These are phyloP conservation scores for Hymenoscyphus fructigenus DNA, from an alignment of 2,329 filamentous ascomycete species.

Conservation along the genomic window DNA sequence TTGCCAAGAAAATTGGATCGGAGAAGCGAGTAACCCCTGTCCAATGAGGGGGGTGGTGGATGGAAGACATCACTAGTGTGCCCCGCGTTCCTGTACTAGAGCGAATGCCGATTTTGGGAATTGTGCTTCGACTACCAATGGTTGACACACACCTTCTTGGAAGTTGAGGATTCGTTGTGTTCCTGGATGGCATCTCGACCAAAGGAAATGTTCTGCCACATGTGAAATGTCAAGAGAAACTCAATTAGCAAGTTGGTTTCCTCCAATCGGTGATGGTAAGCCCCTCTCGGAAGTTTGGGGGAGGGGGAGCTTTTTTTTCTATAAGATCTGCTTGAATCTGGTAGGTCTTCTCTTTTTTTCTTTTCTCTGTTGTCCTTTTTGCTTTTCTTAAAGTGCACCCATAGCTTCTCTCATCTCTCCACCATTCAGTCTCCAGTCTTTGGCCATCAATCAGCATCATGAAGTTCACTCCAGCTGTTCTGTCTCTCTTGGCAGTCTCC, in stretches of 20 bases:
- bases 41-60: not conserved
- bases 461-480: slow-evolving; percentile 5
- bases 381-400: not conserved
- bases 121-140: not conserved
- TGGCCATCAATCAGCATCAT: not conserved
- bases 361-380: no score
- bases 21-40: not conserved
- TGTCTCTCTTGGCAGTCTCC: slow-evolving; percentile 1
- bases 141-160: not conserved
- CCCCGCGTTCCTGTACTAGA: not conserved
- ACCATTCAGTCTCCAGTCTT: not conserved
- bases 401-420: not conserved
- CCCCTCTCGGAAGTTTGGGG: not conserved
- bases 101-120: not conserved
- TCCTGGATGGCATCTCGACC: not conserved
- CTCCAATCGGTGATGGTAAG: not conserved
- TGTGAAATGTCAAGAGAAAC: not conserved
- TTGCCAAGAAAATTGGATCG: not conserved
- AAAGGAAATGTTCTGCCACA: not conserved
- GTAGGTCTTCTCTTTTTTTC: not conserved
- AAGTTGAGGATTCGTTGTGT: not conserved
- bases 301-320: not conserved
- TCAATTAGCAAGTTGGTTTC: not conserved
- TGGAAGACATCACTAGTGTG: not conserved
- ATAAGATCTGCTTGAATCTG: not conserved